phyloP scores from a whole-genome alignment of 176 grass and related monocot species.

The Rhynchospora breviuscula region DNA sequence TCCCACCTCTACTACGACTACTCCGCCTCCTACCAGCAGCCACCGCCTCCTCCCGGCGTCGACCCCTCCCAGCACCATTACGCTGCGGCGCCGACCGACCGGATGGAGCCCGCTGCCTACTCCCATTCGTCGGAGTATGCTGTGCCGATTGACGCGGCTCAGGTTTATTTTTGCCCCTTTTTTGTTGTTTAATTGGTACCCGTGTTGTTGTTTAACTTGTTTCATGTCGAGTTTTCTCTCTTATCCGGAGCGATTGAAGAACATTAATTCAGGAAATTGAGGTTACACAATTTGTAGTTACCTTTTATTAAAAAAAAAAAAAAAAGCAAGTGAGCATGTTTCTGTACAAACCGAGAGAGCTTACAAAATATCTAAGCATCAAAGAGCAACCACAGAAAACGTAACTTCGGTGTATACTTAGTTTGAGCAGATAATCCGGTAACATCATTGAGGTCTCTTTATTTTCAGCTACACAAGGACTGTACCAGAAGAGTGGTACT shows the following conservation, averaged over 20 bases:
- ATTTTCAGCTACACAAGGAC: too few relatives aligned
- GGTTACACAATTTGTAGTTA: background rate
- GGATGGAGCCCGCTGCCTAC: background rate
- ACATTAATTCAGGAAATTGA: background rate
- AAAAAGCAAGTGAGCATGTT: too few relatives aligned
- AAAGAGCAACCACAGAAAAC: too few relatives aligned
- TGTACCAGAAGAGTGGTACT: too few relatives aligned
- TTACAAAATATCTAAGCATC: too few relatives aligned
- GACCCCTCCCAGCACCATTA: background rate
- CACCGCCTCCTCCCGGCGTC: slow-evolving; percentile 35
- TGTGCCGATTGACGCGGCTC: slow-evolving; percentile 11
- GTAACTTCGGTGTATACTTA: too few relatives aligned
- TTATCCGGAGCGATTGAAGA: background rate
- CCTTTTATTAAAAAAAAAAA: background rate
- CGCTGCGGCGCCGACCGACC: background rate
- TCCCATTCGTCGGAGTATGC: slow-evolving; percentile 19
- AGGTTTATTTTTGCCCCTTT: background rate
- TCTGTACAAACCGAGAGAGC: too few relatives aligned
- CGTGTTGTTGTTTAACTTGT: background rate
- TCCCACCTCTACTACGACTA: slow-evolving; percentile 18
- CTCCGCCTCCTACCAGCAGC: slow-evolving; percentile 23
- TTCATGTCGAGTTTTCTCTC: background rate
- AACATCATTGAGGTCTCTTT: too few relatives aligned
- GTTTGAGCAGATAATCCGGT: too few relatives aligned
- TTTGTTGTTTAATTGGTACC: background rate